Evolutionary conservation across 768 basidiomycete species (phyloP), one percentile per base, ranked within the genome.

Genomic region (Exsudoporus frostii): DNA sequence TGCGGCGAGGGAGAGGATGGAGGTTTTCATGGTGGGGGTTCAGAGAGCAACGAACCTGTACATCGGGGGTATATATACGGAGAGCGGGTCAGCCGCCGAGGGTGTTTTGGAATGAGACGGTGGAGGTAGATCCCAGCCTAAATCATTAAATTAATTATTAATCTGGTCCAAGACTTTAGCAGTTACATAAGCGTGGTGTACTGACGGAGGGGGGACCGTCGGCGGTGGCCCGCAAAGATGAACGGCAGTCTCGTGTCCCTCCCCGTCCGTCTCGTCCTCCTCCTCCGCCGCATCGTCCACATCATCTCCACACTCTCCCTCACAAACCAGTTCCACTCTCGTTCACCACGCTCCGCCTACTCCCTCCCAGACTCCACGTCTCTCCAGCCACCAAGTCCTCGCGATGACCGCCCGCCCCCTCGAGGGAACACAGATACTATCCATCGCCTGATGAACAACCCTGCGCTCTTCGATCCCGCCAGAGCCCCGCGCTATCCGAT

Each of bases 401-500:
- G 48, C 20, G 48, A 57, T 41, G 56, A 53, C 22, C 55, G 19
- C 15, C 24, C 15, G 24, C 56, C 65, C 36, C 54, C 68, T 40
- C 56, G 64, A 10, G 64, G 55, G 44, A 56, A 56, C 29, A 20
- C 55, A 29, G 30, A 85, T 59, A 73, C 68, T 14, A 84, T 91
- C 5, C 88, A 88, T 67, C 77, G 77, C 48, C 73, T 98, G 5
- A 82, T 97, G 61, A 73, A 75, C 43, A 84, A 90, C 61, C 92
- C 95, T 4, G 77, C 83, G 0, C 76, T 98, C 27, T 88, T 81
- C 59, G 82, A 94, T 56, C 92, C 91, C 1, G 59, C 88, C 4
- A 79, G 90, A 58, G 79, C 78, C 5, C 93, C 97, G 2, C 84
- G 96, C 7, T 84, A 91, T 68, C 92, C 93, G 1, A 86, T 99